A percentile compares a stretch with the other conserved stretches of the same genome.
phyloP scores from a whole-genome alignment of 2,329 filamentous ascomycete genomes.

The Colletotrichum kahawae region DNA sequence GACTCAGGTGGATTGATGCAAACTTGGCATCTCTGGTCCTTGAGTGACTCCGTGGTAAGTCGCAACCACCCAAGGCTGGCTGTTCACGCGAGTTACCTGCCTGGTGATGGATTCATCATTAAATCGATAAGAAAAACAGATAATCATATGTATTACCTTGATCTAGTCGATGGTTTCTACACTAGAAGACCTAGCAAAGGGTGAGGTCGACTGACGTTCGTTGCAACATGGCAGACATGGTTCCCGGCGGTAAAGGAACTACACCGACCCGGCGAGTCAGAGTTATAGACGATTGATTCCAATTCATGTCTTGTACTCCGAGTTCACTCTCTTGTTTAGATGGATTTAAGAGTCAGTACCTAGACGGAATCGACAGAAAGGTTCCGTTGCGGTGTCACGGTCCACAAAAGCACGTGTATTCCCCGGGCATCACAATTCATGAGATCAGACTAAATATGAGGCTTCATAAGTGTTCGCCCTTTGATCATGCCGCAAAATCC shows the following conservation, averaged over 20 bases:
- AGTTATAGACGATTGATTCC: not conserved
- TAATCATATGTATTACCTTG: not conserved
- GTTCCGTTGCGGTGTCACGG: not conserved
- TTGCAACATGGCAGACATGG: not conserved
- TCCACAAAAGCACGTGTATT: not conserved
- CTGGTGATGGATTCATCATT: not conserved
- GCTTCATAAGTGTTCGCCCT: not conserved
- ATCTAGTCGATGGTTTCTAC: not conserved
- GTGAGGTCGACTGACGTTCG: not conserved
- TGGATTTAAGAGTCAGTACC: not conserved
- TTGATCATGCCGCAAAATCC: not conserved
- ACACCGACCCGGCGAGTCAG: not conserved
- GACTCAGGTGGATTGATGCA: not conserved
- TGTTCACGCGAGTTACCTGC: not conserved
- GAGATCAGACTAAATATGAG: not conserved
- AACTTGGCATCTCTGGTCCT: not conserved
- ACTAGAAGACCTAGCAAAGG: not conserved
- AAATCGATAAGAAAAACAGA: not conserved
- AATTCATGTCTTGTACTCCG: not conserved
- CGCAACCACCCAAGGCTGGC: not conserved
- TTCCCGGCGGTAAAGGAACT: not conserved
- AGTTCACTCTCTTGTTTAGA: accelerated
- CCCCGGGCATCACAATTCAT: not conserved
- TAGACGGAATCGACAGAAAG: not conserved
- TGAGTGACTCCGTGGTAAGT: not conserved